Conservation (phyloP, 2,329 filamentous ascomycete genomes). For the Apiospora kogelbergensis region DNA sequence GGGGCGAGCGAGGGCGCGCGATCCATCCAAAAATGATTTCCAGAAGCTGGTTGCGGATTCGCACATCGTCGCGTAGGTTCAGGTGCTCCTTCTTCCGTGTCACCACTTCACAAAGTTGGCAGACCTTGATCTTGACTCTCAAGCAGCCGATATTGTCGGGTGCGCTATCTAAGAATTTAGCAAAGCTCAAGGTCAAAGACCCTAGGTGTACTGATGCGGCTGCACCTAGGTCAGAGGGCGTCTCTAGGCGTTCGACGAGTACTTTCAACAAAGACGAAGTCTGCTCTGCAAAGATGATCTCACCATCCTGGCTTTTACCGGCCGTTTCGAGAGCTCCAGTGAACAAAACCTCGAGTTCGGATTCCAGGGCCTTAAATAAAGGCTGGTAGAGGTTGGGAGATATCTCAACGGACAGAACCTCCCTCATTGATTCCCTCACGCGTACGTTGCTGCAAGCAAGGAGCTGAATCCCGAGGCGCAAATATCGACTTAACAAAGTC, state of each 20-base stretch:
- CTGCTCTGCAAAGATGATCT: slow-evolving; percentile 68
- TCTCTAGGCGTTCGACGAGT: slow-evolving; percentile 64
- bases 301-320: slow-evolving; percentile 55
- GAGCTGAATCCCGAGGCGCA: slow-evolving; percentile 64
- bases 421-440: slow-evolving; percentile 66
- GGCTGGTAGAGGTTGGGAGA: slow-evolving; percentile 61
- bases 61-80: slow-evolving; percentile 67
- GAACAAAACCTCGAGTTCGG: slow-evolving; percentile 63
- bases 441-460: slow-evolving; percentile 63
- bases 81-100: slow-evolving; percentile 67
- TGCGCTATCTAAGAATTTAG: slow-evolving; percentile 63
- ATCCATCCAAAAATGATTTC: slow-evolving; percentile 71
- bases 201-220: slow-evolving; percentile 65
- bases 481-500: slow-evolving; percentile 57
- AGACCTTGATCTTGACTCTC: slow-evolving; percentile 68
- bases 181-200: slow-evolving; percentile 63
- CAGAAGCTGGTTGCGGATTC: slow-evolving; percentile 66
- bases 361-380: slow-evolving; percentile 64
- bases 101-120: slow-evolving; percentile 65
- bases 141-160: slow-evolving; percentile 56
- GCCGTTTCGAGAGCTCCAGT: slow-evolving; percentile 50
- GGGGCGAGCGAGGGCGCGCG: slow-evolving; percentile 56
- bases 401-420: slow-evolving; percentile 65
- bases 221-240: slow-evolving; percentile 60
- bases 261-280: slow-evolving; percentile 62